A percentile compares a stretch with the other conserved stretches of the same genome.
Conservation (phyloP, 2,329 filamentous ascomycete species). For the Penicillium janthinellum region DNA sequence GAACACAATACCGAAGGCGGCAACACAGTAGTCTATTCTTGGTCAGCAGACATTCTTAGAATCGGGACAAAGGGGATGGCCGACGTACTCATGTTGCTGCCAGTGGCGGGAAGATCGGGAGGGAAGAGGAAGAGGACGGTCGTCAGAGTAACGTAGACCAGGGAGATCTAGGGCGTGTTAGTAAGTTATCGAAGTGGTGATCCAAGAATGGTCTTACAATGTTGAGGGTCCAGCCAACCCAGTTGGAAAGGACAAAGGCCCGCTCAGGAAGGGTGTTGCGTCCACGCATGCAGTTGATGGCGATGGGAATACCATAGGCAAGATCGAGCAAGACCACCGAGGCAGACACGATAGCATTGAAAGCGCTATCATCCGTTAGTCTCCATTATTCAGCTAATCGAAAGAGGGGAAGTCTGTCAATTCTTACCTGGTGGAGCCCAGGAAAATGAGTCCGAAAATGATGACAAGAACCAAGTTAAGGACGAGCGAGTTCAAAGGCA, state of each 20-base stretch:
- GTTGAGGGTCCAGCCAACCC: slow-evolving; percentile 64
- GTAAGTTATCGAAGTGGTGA: neutral
- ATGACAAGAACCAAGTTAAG: slow-evolving; percentile 64
- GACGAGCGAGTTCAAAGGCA: slow-evolving; percentile 68
- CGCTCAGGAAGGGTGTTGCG: slow-evolving; percentile 65
- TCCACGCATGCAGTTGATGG: slow-evolving; percentile 68
- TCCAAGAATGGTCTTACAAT: slow-evolving; percentile 37
- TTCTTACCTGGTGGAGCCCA: slow-evolving; percentile 57
- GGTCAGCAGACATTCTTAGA: slow-evolving; percentile 5
- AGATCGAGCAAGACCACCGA: slow-evolving; percentile 72
- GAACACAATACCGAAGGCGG: slow-evolving; percentile 60
- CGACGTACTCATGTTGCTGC: slow-evolving; percentile 67
- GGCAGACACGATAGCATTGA: slow-evolving; percentile 71
- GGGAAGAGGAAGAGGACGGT: slow-evolving; percentile 77
- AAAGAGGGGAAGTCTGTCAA: neutral
- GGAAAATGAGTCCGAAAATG: slow-evolving; percentile 69
- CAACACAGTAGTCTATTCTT: slow-evolving; percentile 46
- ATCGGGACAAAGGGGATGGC: neutral
- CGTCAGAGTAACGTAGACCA: slow-evolving; percentile 68
- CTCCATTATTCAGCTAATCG: neutral
- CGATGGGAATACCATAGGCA: slow-evolving; percentile 73
- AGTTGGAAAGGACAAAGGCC: slow-evolving; percentile 58
- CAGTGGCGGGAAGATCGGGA: slow-evolving; percentile 64
- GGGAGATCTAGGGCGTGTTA: slow-evolving; percentile 49
- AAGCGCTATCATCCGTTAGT: slow-evolving; percentile 51